Percentiles rank a stretch among this genome's conserved stretches.
Evolutionary conservation across 2,329 filamentous ascomycete species (phyloP).

Genomic region (Fusarium pseudonygamai): DNA sequence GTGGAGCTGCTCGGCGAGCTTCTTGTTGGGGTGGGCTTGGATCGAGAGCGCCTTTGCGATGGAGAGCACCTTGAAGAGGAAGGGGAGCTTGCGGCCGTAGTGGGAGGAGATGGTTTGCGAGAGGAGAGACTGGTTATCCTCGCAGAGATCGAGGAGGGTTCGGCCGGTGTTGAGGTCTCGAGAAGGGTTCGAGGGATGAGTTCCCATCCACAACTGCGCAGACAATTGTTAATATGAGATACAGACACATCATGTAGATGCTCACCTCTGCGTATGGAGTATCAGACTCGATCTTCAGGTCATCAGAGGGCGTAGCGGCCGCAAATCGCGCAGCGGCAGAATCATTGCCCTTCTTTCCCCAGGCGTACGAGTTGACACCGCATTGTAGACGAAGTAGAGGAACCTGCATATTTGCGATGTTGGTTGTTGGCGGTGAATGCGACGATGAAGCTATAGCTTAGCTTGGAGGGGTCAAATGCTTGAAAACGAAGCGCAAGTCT

Average conservation of each 20-base stretch:
- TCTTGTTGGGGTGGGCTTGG: conserved; percentile 96
- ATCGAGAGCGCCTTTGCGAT: conserved; percentile 97
- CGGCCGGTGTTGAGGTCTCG: conserved; percentile 87
- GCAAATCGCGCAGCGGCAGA: conserved; percentile 93
- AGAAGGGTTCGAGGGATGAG: conserved; percentile 94
- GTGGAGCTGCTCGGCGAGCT: conserved; percentile 86
- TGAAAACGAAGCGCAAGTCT: not conserved
- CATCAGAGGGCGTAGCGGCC: conserved; percentile 79
- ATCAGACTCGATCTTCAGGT: conserved; percentile 81
- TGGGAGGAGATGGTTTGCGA: conserved; percentile 75
- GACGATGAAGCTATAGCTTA: not conserved
- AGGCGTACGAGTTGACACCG: conserved; percentile 98
- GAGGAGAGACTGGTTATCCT: conserved; percentile 86
- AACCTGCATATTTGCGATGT: conserved; percentile 67
- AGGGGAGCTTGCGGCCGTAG: conserved; percentile 87
- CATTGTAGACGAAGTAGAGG: conserved; percentile 87
- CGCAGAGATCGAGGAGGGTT: conserved; percentile 84
- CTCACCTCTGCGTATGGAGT: conserved; percentile 92
- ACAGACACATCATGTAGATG: not conserved
- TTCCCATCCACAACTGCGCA: conserved; percentile 95
- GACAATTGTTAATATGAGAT: not conserved
- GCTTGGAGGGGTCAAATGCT: not conserved
- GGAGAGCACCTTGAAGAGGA: conserved; percentile 97
- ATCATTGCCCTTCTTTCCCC: conserved; percentile 90
- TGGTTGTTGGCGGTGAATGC: conserved; percentile 8